phyloP scores from a whole-genome alignment of 768 basidiomycete genomes.

The Xerocomellus chrysenteron region DNA sequence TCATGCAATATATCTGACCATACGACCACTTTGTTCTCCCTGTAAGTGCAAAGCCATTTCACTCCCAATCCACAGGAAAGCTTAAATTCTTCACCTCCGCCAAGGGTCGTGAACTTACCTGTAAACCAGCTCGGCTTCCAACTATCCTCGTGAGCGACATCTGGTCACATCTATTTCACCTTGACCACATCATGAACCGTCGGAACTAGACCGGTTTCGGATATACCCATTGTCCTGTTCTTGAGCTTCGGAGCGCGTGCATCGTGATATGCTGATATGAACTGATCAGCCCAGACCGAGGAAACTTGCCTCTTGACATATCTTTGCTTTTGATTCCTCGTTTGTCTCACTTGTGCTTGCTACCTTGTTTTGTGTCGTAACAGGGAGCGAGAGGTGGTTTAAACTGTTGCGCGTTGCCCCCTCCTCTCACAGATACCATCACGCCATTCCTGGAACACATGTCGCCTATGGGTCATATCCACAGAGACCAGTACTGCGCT shows the following conservation, averaged over 20 bases:
- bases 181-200: slow-evolving; percentile 8
- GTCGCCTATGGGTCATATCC: slow-evolving; percentile 8
- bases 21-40: slow-evolving; percentile 3
- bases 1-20: slow-evolving; percentile 15
- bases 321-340: slow-evolving; percentile 4
- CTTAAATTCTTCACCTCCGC: slow-evolving; percentile 19
- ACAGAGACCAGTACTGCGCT: slow-evolving; percentile 13
- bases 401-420: slow-evolving; percentile 1
- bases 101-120: slow-evolving; percentile 14
- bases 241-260: slow-evolving; percentile 17
- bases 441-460: slow-evolving; percentile 7
- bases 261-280: slow-evolving; percentile 19
- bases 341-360: slow-evolving; percentile 25
- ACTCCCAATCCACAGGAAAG: slow-evolving; percentile 9
- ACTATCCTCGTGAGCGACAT: slow-evolving; percentile 13
- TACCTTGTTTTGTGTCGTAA: slow-evolving; percentile 39
- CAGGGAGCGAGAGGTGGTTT: slow-evolving; percentile 26
- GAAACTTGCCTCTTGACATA: slow-evolving; percentile 18
- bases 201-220: slow-evolving; percentile 40
- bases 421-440: slow-evolving; percentile 1
- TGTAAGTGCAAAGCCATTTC: slow-evolving; percentile 13
- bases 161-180: slow-evolving; percentile 19
- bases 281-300: slow-evolving; percentile 8
- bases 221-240: slow-evolving; percentile 33
- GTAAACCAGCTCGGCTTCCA: slow-evolving; percentile 1